phyloP scores from a whole-genome alignment of 306 rosid species.

The Castanopsis chinensis region DNA sequence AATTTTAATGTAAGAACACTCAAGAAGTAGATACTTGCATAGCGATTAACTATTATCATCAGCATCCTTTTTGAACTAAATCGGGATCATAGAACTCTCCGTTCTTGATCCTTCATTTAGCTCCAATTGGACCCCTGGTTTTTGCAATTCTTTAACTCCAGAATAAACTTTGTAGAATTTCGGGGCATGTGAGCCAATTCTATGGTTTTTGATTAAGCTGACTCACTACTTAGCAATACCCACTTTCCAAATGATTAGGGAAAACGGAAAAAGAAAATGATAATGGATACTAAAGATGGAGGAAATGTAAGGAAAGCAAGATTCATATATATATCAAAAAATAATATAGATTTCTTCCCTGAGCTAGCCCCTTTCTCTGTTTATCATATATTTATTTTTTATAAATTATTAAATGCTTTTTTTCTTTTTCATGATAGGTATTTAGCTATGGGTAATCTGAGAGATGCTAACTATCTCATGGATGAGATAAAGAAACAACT shows the following conservation, averaged over 20 bases:
- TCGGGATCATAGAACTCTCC: not conserved
- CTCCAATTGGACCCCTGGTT: not conserved
- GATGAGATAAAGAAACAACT: constrained; percentile 74
- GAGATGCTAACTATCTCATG: constrained; percentile 78
- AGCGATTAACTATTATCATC: not conserved
- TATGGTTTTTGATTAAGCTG: not conserved
- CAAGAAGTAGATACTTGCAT: constrained; percentile 1
- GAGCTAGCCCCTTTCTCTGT: not conserved
- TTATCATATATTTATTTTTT: constrained; percentile 20
- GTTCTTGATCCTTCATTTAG: not conserved
- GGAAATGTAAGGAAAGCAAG: not conserved
- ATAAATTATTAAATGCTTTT: constrained; percentile 3
- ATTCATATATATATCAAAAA: not conserved
- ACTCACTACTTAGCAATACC: not conserved
- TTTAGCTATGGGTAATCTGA: constrained; percentile 74
- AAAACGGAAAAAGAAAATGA: not conserved
- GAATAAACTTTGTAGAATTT: not conserved
- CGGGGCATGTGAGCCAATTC: not conserved
- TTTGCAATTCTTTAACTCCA: not conserved
- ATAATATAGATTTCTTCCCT: not conserved
- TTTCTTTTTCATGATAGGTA: constrained; percentile 51
- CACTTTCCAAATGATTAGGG: not conserved
- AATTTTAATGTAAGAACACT: constrained; percentile 64
- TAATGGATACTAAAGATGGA: not conserved
- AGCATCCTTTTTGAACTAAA: not conserved